phyloP scores from a whole-genome alignment of 495 filamentous ascomycete species.

The Penicillium goetzii region DNA sequence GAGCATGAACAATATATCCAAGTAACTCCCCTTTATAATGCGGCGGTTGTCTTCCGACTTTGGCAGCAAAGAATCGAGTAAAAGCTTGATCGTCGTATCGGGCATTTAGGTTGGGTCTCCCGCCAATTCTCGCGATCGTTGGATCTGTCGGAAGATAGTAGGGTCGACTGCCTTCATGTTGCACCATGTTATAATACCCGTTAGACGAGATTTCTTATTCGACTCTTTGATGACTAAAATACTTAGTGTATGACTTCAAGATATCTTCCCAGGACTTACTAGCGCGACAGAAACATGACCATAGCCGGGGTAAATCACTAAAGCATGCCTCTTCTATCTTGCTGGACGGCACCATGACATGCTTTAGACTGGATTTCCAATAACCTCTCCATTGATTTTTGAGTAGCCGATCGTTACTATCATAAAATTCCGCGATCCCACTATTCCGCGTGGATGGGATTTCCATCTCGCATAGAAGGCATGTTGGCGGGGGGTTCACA shows the following conservation, averaged over 20 bases:
- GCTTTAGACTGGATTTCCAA: slow-evolving; percentile 1
- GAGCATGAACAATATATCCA: neutral
- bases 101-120: neutral
- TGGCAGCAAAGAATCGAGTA: neutral
- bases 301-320: slow-evolving; percentile 5
- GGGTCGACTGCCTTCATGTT: neutral
- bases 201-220: neutral
- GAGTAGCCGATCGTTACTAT: neutral
- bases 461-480: neutral
- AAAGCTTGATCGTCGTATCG: neutral
- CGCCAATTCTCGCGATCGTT: slow-evolving; percentile 8
- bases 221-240: slow-evolving; percentile 5
- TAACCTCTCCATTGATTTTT: slow-evolving; percentile 7
- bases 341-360: slow-evolving; percentile 13
- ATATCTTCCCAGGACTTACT: slow-evolving; percentile 1
- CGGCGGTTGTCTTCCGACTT: neutral
- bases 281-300: slow-evolving; percentile 15
- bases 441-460: neutral
- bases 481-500: neutral
- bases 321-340: slow-evolving; percentile 10
- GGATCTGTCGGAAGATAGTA: slow-evolving; percentile 2
- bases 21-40: neutral
- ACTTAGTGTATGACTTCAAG: neutral
- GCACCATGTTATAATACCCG: slow-evolving; percentile 6
- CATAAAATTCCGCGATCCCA: neutral